Conservation (phyloP, 306 rosid species). For the Trichosanthes cucumerina region DNA sequence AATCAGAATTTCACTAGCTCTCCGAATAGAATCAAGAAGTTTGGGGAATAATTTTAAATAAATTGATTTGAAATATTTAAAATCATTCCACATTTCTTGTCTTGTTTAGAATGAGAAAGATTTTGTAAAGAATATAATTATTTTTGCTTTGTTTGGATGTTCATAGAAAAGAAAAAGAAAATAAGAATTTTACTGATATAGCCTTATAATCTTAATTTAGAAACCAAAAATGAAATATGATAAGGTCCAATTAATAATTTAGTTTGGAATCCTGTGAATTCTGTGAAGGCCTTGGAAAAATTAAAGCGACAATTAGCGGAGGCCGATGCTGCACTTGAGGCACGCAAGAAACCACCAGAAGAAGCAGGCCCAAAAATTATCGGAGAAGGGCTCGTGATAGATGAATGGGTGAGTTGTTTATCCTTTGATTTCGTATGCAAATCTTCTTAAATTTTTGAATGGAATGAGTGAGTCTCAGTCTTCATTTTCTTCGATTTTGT, state of each 20-base stretch:
- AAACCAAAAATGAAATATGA: background rate
- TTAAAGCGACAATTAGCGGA: conserved; percentile 69
- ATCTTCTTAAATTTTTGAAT: background rate
- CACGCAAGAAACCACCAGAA: conserved; percentile 66
- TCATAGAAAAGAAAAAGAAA: background rate
- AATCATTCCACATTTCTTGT: background rate
- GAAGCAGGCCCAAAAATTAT: conserved; percentile 63
- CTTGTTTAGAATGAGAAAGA: background rate
- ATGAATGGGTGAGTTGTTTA: conserved; percentile 74
- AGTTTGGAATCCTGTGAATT: background rate
- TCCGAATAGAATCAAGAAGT: background rate
- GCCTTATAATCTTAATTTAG: too few relatives aligned
- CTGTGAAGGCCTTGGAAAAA: conserved; percentile 51
- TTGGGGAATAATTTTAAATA: background rate
- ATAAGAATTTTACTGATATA: background rate
- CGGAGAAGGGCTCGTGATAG: conserved; percentile 92
- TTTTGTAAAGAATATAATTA: background rate
- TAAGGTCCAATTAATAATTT: background rate
- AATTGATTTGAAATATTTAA: background rate
- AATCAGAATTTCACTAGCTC: background rate
- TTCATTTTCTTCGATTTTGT: background rate
- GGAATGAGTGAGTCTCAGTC: background rate
- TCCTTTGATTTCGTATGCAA: background rate
- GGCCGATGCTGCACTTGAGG: conserved; percentile 72
- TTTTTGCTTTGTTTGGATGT: background rate